Conservation (phyloP, 345 rosid species). For the Brassica incana region DNA sequence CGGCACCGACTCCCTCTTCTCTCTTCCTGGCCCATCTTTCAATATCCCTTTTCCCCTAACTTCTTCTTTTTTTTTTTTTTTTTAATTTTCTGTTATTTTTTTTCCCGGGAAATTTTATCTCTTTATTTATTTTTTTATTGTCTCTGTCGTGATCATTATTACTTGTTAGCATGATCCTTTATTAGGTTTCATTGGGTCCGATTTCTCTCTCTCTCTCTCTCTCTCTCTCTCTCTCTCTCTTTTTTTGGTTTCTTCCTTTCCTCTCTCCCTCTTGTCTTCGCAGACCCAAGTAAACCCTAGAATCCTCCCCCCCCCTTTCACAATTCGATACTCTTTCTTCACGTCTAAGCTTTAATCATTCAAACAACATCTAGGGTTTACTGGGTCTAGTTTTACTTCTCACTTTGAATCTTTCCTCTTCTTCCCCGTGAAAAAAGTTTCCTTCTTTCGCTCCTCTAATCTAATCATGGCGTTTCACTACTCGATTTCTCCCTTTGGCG, state of each 20-base stretch:
- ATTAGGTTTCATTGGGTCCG: constrained; percentile 37
- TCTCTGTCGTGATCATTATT: constrained; percentile 32
- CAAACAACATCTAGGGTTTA: constrained; percentile 33
- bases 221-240: too few species aligned
- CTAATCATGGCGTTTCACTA: constrained; percentile 63
- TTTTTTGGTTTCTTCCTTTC: too few species aligned
- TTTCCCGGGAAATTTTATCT: constrained; percentile 39
- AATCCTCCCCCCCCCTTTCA: constrained; percentile 1
- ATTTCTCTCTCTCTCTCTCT: constrained; percentile 16
- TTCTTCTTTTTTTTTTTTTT: background rate
- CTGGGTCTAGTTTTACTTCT: constrained; percentile 29
- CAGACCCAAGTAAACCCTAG: constrained; percentile 40
- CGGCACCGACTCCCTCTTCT: background rate
- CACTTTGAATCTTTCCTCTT: constrained; percentile 7
- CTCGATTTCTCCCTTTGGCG: constrained; percentile 81
- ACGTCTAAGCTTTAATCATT: background rate
- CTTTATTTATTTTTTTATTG: background rate
- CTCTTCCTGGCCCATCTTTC: constrained; percentile 4
- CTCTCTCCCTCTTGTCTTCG: constrained; percentile 7
- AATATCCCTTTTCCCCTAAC: constrained; percentile 32
- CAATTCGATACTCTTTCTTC: background rate
- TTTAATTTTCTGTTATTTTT: constrained; percentile 27
- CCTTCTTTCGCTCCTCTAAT: background rate
- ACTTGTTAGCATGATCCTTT: constrained; percentile 38
- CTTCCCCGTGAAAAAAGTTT: background rate